Conservation (phyloP, 2,329 filamentous ascomycete genomes). For the Aspergillus tanneri region DNA sequence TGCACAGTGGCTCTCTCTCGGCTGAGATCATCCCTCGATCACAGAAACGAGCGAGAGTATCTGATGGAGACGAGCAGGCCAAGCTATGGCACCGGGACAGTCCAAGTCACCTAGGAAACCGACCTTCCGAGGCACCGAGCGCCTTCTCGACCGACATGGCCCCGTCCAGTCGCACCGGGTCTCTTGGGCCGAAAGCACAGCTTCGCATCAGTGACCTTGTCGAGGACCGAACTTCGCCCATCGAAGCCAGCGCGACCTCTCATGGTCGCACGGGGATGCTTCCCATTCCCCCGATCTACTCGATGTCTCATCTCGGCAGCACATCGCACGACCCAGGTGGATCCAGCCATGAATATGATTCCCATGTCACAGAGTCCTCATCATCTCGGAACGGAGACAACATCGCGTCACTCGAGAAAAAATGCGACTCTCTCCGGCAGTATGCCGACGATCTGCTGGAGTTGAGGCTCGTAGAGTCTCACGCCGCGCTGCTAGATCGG, state of each 20-base stretch:
- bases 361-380: not conserved
- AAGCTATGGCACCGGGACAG: not conserved
- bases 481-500: slow-evolving; percentile 23
- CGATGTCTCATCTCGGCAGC: not conserved
- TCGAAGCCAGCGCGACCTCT: not conserved
- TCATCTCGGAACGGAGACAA: slow-evolving; percentile 7
- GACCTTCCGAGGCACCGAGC: no score
- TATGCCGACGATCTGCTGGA: slow-evolving; percentile 27
- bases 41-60: slow-evolving; percentile 11
- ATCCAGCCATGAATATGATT: not conserved
- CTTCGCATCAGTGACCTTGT: slow-evolving; percentile 16
- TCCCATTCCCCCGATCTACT: not conserved
- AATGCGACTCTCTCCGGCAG: slow-evolving; percentile 20
- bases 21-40: not conserved
- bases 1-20: slow-evolving; percentile 8
- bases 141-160: no score
- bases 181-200: slow-evolving; percentile 3
- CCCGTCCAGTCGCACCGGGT: not conserved
- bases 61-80: not conserved
- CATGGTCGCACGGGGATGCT: not conserved
- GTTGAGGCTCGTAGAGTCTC: slow-evolving; percentile 26
- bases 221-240: slow-evolving; percentile 5
- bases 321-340: not conserved
- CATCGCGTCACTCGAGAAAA: slow-evolving; percentile 21
- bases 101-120: no score